A percentile compares a stretch with the other conserved stretches of the same genome.
Evolutionary conservation across 2,329 filamentous ascomycete species (phyloP).

Genomic region (Xylariaceae sp.): DNA sequence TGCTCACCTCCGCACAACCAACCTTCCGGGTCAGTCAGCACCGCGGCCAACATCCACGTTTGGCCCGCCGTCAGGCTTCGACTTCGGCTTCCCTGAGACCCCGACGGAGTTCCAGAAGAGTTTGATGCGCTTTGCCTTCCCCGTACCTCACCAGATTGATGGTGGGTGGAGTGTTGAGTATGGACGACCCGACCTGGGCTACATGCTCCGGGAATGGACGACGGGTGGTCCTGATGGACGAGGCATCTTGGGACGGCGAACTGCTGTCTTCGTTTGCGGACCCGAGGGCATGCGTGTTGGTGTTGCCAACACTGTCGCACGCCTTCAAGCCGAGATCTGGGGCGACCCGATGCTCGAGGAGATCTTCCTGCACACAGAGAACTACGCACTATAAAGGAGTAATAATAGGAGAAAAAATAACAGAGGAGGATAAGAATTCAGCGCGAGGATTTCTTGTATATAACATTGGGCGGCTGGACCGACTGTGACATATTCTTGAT

Average conservation of each 20-base stretch:
- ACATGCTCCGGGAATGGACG: slow-evolving; percentile 78
- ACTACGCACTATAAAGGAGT: slow-evolving; percentile 67
- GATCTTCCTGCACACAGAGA: slow-evolving; percentile 91
- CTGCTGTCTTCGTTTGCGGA: slow-evolving; percentile 89
- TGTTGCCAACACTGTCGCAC: slow-evolving; percentile 79
- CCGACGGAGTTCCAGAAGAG: slow-evolving; percentile 86
- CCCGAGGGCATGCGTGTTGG: slow-evolving; percentile 82
- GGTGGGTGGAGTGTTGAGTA: slow-evolving; percentile 92
- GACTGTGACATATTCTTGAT: slow-evolving; percentile 3
- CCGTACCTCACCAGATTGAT: slow-evolving; percentile 60
- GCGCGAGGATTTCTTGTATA: slow-evolving; percentile 13
- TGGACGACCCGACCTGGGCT: slow-evolving; percentile 80
- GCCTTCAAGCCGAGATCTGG: slow-evolving; percentile 79
- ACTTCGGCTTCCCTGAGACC: slow-evolving; percentile 76
- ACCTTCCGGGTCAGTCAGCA: slow-evolving; percentile 32
- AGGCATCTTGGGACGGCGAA: slow-evolving; percentile 69
- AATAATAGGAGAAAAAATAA: not conserved
- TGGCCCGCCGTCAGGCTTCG: slow-evolving; percentile 59
- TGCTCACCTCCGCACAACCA: slow-evolving; percentile 50
- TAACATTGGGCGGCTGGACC: slow-evolving; percentile 1
- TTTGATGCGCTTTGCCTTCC: slow-evolving; percentile 84
- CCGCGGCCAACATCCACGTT: slow-evolving; percentile 51
- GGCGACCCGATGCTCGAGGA: slow-evolving; percentile 73
- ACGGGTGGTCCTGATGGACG: slow-evolving; percentile 61
- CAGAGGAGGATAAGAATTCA: not conserved